phyloP scores from a whole-genome alignment of 768 basidiomycete species.

The Fomitopsis serialis region DNA sequence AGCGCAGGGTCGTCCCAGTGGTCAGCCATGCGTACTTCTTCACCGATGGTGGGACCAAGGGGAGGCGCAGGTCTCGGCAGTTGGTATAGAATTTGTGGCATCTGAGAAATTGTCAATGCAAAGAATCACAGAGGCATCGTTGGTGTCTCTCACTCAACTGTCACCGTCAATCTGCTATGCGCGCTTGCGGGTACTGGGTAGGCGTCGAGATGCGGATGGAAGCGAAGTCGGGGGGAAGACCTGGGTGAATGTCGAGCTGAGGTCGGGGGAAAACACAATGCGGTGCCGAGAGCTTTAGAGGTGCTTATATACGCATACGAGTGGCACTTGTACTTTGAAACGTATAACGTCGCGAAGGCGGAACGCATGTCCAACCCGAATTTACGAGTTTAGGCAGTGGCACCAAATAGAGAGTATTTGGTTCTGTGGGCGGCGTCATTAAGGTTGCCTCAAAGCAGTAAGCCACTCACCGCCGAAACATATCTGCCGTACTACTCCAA shows the following conservation, averaged over 20 bases:
- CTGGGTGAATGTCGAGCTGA: neutral
- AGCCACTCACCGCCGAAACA: neutral
- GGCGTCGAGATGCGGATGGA: no score
- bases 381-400: neutral
- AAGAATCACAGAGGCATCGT: neutral
- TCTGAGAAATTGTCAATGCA: neutral
- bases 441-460: neutral
- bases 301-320: neutral
- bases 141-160: no score
- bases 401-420: neutral
- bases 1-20: conserved; percentile 7
- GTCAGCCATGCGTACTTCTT: neutral
- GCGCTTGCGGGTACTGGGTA: no score
- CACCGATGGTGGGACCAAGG: neutral
- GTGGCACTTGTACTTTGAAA: neutral
- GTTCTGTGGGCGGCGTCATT: neutral
- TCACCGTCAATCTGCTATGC: no score
- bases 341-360: neutral
- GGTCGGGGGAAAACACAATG: neutral
- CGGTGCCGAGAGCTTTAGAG: neutral
- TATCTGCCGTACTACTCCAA: neutral
- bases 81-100: neutral
- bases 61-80: neutral
- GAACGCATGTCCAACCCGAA: neutral
- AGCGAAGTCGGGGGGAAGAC: neutral